Evolutionary conservation across 1,139 yeast genomes (phyloP).

Genomic region (Candida frijolesensis): DNA sequence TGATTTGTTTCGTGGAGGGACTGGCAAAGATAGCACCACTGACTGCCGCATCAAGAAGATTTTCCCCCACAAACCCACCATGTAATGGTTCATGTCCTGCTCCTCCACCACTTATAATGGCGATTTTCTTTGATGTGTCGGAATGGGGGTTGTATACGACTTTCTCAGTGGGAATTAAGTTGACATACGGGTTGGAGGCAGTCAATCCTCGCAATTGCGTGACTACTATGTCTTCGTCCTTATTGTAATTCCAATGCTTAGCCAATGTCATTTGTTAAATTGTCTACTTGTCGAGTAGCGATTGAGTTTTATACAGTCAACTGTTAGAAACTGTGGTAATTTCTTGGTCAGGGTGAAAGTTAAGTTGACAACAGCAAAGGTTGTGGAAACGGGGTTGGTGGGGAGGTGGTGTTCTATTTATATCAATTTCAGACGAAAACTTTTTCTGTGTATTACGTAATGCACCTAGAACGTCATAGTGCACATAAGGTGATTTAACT

Average conservation of each 20-base stretch:
- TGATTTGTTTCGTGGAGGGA: conserved; percentile 86
- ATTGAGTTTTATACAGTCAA: too few species aligned
- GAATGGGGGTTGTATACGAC: conserved; percentile 56
- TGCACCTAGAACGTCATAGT: too few species aligned
- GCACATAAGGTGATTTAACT: too few species aligned
- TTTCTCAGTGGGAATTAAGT: conserved; percentile 65
- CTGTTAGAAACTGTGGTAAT: background rate
- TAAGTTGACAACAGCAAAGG: too few species aligned
- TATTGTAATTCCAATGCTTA: conserved; percentile 55
- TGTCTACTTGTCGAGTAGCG: too few species aligned
- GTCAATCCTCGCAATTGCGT: conserved; percentile 69
- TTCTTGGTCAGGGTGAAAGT: background rate
- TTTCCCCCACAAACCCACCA: conserved; percentile 86
- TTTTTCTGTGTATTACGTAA: too few species aligned
- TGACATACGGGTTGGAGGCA: conserved; percentile 65
- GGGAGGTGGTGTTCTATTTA: too few species aligned
- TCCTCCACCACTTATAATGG: conserved; percentile 89
- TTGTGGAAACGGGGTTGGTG: too few species aligned
- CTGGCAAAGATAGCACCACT: conserved; percentile 90
- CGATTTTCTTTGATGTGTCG: conserved; percentile 52
- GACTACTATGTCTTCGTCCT: conserved; percentile 59
- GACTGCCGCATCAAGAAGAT: conserved; percentile 83
- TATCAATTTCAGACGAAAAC: too few species aligned
- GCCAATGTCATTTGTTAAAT: conserved; percentile 10
- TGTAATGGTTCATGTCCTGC: conserved; percentile 96